phyloP scores from a whole-genome alignment of 1,139 yeast genomes.

The Blastobotrys illinoisensis region DNA sequence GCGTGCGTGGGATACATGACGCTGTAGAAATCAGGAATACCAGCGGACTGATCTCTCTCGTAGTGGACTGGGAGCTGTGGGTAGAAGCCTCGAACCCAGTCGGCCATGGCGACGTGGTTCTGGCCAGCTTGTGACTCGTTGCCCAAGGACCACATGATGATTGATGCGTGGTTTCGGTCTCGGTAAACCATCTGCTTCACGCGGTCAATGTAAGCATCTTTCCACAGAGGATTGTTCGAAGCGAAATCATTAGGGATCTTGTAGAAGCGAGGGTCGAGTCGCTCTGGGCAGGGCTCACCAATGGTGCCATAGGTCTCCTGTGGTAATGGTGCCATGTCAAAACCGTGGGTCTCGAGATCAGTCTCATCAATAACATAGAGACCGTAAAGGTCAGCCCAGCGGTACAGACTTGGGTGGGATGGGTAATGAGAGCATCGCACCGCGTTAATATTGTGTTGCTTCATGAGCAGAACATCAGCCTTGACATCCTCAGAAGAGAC shows the following conservation, averaged over 20 bases:
- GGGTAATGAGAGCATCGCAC: constrained; percentile 38
- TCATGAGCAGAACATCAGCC: constrained; percentile 33
- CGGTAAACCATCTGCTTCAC: constrained; percentile 32
- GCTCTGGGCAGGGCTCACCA: not conserved
- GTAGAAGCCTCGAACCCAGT: constrained; percentile 26
- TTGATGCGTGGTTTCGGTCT: constrained; percentile 34
- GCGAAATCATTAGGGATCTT: constrained; percentile 21
- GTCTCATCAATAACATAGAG: constrained; percentile 38
- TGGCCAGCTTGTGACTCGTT: constrained; percentile 35
- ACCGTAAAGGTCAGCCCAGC: constrained; percentile 24
- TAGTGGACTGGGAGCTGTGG: constrained; percentile 33
- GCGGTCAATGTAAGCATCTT: constrained; percentile 34
- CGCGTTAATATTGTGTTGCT: constrained; percentile 35
- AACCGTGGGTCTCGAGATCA: constrained; percentile 38
- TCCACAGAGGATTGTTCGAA: constrained; percentile 33
- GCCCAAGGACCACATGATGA: constrained; percentile 38
- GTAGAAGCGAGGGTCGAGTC: constrained; percentile 15
- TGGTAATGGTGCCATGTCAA: constrained; percentile 14
- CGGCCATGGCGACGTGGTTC: constrained; percentile 33
- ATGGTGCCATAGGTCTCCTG: not conserved
- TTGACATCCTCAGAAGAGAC: constrained; percentile 31
- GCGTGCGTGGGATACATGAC: constrained; percentile 33
- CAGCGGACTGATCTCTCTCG: constrained; percentile 27
- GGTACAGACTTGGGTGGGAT: constrained; percentile 22
- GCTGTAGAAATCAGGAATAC: constrained; percentile 31